Evolutionary conservation across 345 rosid species (phyloP).

Genomic region (Viola odorata): DNA sequence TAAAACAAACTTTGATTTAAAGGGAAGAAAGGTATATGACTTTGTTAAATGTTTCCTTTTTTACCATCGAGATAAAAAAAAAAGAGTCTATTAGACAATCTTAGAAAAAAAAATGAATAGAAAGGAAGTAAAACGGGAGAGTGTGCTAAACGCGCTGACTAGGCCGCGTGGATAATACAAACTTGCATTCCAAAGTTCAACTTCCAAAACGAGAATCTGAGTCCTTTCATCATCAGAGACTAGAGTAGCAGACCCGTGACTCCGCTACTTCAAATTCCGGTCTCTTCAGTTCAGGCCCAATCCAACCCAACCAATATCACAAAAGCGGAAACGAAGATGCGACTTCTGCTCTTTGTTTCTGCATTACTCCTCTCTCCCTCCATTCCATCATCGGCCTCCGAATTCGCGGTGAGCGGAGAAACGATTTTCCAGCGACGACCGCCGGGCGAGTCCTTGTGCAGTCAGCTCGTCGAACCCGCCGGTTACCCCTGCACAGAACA

Average conservation of each 20-base stretch:
- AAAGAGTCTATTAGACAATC: too few relatives aligned
- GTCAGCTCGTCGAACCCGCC: constrained; percentile 50
- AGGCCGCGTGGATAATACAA: background rate
- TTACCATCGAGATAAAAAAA: too few relatives aligned
- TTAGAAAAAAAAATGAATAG: too few relatives aligned
- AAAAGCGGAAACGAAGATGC: background rate
- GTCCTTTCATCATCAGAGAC: background rate
- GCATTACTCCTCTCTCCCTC: constrained; percentile 4
- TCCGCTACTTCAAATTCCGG: background rate
- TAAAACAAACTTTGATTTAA: too few relatives aligned
- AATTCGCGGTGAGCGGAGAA: constrained; percentile 7
- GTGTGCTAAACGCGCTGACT: background rate
- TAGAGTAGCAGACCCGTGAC: background rate
- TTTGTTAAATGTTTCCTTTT: too few relatives aligned
- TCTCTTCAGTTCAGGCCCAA: background rate
- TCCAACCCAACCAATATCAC: background rate
- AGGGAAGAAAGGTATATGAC: too few relatives aligned
- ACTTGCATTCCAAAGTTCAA: background rate
- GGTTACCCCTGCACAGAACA: constrained; percentile 77
- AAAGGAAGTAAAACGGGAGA: background rate
- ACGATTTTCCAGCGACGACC: constrained; percentile 21
- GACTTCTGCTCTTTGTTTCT: background rate
- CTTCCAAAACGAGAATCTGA: background rate
- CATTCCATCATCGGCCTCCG: constrained; percentile 11
- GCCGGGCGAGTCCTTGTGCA: constrained; percentile 46